phyloP scores from a whole-genome alignment of 805 yeast species.

The Teunomyces stri region DNA sequence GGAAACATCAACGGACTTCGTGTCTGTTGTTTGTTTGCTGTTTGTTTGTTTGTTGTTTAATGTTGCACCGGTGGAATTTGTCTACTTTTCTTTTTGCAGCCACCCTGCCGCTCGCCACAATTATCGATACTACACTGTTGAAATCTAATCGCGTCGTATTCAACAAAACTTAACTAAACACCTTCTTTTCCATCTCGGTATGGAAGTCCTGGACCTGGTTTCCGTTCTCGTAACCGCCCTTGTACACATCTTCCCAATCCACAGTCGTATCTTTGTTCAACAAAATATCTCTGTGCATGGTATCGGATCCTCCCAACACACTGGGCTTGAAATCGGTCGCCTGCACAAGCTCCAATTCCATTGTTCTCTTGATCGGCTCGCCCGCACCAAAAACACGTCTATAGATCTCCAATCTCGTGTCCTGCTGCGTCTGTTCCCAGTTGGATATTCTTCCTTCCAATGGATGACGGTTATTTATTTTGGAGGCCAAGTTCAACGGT shows the following conservation, averaged over 20 bases:
- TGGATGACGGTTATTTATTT: constrained; percentile 80
- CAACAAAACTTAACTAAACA: constrained; percentile 20
- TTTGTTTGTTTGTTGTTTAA: no score
- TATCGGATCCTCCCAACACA: constrained; percentile 54
- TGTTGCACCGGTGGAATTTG: no score
- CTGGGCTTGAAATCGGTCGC: constrained; percentile 68
- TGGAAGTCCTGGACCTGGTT: constrained; percentile 56
- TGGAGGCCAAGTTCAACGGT: constrained; percentile 56
- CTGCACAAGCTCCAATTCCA: constrained; percentile 80
- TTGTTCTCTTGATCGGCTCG: constrained; percentile 86
- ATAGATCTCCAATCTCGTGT: constrained; percentile 69
- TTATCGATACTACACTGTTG: no score
- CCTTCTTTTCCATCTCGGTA: constrained; percentile 63
- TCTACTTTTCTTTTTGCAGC: no score
- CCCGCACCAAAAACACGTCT: constrained; percentile 88
- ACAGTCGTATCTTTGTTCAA: constrained; percentile 70
- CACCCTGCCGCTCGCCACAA: no score
- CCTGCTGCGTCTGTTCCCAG: constrained; percentile 79
- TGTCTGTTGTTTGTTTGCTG: no score
- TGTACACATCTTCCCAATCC: constrained; percentile 94
- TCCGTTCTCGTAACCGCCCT: constrained; percentile 48
- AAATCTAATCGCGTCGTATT: not conserved
- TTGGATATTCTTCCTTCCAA: constrained; percentile 68
- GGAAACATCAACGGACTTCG: no score
- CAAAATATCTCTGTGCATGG: constrained; percentile 74